phyloP scores from a whole-genome alignment of 2,329 filamentous ascomycete species.

The Tolypocladium capitatum region DNA sequence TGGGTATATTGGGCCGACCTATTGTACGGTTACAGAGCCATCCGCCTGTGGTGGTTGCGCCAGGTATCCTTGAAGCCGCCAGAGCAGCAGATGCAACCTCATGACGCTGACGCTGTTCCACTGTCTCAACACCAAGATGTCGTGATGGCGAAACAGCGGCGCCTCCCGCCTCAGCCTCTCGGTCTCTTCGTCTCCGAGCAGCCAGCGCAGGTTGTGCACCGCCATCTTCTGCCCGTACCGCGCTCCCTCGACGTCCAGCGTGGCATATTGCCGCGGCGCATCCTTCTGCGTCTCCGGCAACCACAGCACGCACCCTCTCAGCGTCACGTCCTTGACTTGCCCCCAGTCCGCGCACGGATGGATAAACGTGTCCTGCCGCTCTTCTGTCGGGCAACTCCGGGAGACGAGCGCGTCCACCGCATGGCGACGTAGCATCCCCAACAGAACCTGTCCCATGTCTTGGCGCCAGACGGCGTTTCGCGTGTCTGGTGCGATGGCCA shows the following conservation, averaged over 20 bases:
- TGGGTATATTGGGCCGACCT: no score
- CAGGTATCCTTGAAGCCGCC: conserved; percentile 46
- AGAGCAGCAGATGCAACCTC: conserved; percentile 36
- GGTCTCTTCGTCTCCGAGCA: conserved; percentile 37
- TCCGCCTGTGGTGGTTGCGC: conserved; percentile 1
- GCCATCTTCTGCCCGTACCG: conserved; percentile 25
- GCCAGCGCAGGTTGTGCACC: conserved; percentile 37
- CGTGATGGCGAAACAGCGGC: conserved; percentile 20
- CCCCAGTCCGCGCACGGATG: conserved; percentile 29
- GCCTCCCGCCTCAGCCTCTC: conserved; percentile 23
- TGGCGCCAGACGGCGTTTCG: conserved; percentile 19
- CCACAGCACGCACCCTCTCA: conserved; percentile 35
- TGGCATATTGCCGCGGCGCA: conserved; percentile 26
- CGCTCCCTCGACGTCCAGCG: conserved; percentile 24
- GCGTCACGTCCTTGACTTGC: conserved; percentile 23
- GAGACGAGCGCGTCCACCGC: conserved; percentile 30
- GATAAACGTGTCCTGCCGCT: conserved; percentile 25
- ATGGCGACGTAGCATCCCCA: conserved; percentile 34
- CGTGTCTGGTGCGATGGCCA: conserved; percentile 7
- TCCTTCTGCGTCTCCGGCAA: conserved; percentile 10
- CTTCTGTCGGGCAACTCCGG: conserved; percentile 4
- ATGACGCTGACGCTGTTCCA: conserved; percentile 25
- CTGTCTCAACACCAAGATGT: conserved; percentile 28
- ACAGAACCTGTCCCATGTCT: conserved; percentile 42
- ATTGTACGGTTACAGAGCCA: background rate